These are phyloP conservation scores for Trypanosoma theileri DNA, from an alignment of 208 protist genomes.

Conservation along the genomic window DNA sequence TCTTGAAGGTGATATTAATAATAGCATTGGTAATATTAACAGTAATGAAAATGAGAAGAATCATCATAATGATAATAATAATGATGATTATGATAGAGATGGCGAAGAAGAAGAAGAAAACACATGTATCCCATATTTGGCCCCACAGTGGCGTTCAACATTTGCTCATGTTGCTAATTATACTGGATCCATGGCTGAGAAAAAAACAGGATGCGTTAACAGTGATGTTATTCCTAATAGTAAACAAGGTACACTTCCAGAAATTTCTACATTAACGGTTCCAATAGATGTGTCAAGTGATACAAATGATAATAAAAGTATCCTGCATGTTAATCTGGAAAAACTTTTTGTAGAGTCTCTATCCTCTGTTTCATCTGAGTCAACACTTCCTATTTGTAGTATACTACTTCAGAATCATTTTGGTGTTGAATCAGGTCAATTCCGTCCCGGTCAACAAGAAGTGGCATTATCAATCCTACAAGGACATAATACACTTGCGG, in stretches of 20 bases:
- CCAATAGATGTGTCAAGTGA: not conserved
- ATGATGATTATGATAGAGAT: constrained; percentile 11
- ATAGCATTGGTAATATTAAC: too few species aligned
- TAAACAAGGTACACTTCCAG: too few species aligned
- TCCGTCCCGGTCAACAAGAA: constrained; percentile 80
- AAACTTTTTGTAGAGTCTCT: constrained; percentile 26
- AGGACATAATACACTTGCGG: constrained; percentile 75
- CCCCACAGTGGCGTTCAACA: constrained; percentile 23
- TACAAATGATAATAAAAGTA: constrained; percentile 37
- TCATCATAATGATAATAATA: not conserved
- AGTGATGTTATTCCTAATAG: too few species aligned
- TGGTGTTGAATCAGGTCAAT: constrained; percentile 50
- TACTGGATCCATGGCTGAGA: constrained; percentile 2
- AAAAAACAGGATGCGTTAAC: not conserved
- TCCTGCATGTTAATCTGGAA: constrained; percentile 36
- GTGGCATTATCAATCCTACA: constrained; percentile 67
- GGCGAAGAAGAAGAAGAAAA: constrained; percentile 18
- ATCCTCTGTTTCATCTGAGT: not conserved
- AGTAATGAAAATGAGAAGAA: not conserved
- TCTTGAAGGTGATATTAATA: too few species aligned
- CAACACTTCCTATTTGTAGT: constrained; percentile 47
- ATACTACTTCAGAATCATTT: constrained; percentile 63
- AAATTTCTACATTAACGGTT: too few species aligned
- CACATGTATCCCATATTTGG: constrained; percentile 44
- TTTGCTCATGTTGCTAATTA: constrained; percentile 21